These are phyloP conservation scores for Triticum monococcum DNA, from an alignment of 176 grass and related monocot species.

Conservation along the genomic window DNA sequence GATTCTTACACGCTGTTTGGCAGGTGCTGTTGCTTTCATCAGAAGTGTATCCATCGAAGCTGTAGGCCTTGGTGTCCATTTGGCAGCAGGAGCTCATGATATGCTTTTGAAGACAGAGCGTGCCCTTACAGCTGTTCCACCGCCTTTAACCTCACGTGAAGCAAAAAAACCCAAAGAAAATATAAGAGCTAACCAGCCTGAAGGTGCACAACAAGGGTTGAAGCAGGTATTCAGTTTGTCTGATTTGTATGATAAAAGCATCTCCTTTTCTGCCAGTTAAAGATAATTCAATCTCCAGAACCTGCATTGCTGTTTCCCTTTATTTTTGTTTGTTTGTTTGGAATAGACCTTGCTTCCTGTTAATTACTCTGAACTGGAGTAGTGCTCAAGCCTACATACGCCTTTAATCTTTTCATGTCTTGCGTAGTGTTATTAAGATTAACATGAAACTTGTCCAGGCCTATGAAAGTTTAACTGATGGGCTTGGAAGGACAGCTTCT, in stretches of 20 bases:
- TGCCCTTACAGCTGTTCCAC: slow-evolving; percentile 61
- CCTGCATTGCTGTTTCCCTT: neutral
- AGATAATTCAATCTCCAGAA: neutral
- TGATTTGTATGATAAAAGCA: slow-evolving; percentile 1
- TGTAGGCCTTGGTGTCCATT: slow-evolving; percentile 90
- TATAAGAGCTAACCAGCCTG: slow-evolving; percentile 82
- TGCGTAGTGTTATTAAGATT: slow-evolving; percentile 17
- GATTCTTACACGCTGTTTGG: slow-evolving; percentile 27
- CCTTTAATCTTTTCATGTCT: neutral
- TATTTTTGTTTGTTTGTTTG: slow-evolving; percentile 11
- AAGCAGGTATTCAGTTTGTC: slow-evolving; percentile 61
- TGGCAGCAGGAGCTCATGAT: slow-evolving; percentile 90
- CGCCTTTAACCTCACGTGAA: slow-evolving; percentile 43
- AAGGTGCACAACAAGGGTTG: slow-evolving; percentile 82
- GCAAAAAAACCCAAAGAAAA: slow-evolving; percentile 58
- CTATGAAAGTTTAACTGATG: slow-evolving; percentile 92
- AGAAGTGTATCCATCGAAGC: slow-evolving; percentile 93
- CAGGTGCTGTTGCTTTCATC: slow-evolving; percentile 89
- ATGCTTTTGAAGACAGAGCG: slow-evolving; percentile 81
- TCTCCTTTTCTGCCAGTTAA: neutral
- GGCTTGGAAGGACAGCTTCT: slow-evolving; percentile 76
- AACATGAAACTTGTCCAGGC: slow-evolving; percentile 49
- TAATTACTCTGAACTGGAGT: neutral
- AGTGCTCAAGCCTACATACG: neutral
- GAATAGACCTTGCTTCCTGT: neutral